These are phyloP conservation scores for Wickerhamiella sergipiensis DNA, from an alignment of 805 yeast genomes.

Conservation along the genomic window DNA sequence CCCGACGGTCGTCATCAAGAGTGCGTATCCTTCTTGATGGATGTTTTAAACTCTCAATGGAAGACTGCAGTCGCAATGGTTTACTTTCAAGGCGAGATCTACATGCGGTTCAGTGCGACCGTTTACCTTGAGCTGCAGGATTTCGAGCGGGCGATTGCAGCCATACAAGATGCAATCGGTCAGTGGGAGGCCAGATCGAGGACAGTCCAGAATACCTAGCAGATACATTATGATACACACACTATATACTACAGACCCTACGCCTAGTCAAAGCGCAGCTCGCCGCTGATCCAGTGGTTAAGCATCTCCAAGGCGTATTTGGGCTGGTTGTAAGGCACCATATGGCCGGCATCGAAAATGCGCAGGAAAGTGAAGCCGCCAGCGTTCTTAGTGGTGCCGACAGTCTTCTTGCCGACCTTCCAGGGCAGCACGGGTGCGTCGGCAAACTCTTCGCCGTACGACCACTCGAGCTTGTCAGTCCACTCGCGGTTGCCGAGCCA, in stretches of 20 bases:
- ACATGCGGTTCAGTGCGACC: slow-evolving; percentile 45
- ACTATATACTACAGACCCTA: no score
- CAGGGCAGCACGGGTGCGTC: slow-evolving; percentile 25
- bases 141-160: slow-evolving; percentile 34
- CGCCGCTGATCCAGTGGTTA: slow-evolving; percentile 54
- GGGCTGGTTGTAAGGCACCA: slow-evolving; percentile 91
- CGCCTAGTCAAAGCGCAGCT: slow-evolving; percentile 2
- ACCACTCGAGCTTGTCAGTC: slow-evolving; percentile 61
- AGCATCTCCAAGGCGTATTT: slow-evolving; percentile 64
- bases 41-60: slow-evolving; percentile 14
- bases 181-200: neutral
- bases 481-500: slow-evolving; percentile 91
- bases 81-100: slow-evolving; percentile 30
- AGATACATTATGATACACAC: no score
- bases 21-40: slow-evolving; percentile 12
- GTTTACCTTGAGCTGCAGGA: slow-evolving; percentile 47
- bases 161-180: slow-evolving; percentile 24
- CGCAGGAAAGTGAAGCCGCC: slow-evolving; percentile 69
- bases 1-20: neutral
- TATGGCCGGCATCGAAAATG: slow-evolving; percentile 84
- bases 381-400: slow-evolving; percentile 63
- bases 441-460: slow-evolving; percentile 40
- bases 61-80: slow-evolving; percentile 37
- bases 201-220: no score
- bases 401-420: slow-evolving; percentile 32